Evolutionary conservation across 768 basidiomycete species (phyloP), one percentile per base, ranked within the genome.

Genomic region (Psilocybe sp.): DNA sequence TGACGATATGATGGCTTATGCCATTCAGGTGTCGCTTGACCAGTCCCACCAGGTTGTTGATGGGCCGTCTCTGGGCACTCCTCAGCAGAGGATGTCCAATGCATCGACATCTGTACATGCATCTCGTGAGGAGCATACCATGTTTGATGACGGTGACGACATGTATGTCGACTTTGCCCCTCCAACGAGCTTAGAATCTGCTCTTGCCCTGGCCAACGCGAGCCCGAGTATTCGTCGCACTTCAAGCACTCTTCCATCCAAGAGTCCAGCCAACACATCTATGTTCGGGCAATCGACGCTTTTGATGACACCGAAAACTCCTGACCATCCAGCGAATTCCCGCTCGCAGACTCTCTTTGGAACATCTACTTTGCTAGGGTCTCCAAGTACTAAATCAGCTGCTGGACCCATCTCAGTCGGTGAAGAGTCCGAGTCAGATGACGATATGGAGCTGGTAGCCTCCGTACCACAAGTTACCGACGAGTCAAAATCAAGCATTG

Each of bases 161-260:
- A 64, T 80, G 15, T 75, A 65, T 44, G 57, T 41, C 18, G 57
- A 62, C 18, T 50, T 49, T 28, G 28, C 75, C 18, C 67, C 75
- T 31, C 75, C 77, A 2, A 82, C 75, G 16, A 74, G 83, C 15
- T 66, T 89, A n/a, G 83, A 84, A 57, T 85, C 85, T 1, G 82
- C 78, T 1, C 64, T 89, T 23, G 76, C 85, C 9, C 81, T 89
- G 38, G 88, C 80, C 14, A 83, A 83, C 46, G 75, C 84, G 7
- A 74, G 75, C 5, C 71, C 73, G 12, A 64, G 28, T n/a, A 38
- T 15, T 15, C 43, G 66, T 19, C 65, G 63, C 9, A 39, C 55
- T 1, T 54, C 55, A 7, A 49, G 56, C 13, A 57, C 57, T 14
- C 54, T 54, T n/a, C 33, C 54, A 7, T 53, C 53, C 41, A 15